Evolutionary conservation across 805 yeast species (phyloP).

Genomic region (Yarrowia sp.): DNA sequence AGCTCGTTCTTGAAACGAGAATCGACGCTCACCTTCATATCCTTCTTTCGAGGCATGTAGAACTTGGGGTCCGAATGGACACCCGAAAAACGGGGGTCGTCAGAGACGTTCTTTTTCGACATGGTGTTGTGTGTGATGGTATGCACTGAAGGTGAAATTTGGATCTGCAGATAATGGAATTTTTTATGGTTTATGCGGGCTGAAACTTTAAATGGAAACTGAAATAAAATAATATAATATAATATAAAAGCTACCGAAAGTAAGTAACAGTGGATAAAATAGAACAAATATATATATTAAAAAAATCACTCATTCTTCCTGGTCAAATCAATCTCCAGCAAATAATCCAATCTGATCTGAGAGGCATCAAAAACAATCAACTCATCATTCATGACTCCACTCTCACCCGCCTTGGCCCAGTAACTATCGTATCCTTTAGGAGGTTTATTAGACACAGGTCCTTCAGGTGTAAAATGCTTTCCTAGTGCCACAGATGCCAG

Average conservation of each 20-base stretch:
- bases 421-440: conserved; percentile 19
- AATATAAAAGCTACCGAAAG: too few relatives aligned
- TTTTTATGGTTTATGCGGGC: not conserved
- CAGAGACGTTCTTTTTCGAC: conserved; percentile 42
- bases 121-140: not conserved
- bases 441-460: not conserved
- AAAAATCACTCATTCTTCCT: not conserved
- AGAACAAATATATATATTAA: too few relatives aligned
- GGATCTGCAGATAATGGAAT: conserved; percentile 4
- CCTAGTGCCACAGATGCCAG: conserved; percentile 20
- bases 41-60: conserved; percentile 65
- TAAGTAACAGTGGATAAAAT: too few relatives aligned
- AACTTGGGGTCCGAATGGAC: conserved; percentile 89
- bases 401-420: conserved; percentile 16
- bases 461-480: not conserved
- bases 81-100: conserved; percentile 73
- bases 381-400: conserved; percentile 25
- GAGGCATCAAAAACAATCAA: conserved; percentile 19
- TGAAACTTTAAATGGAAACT: too few relatives aligned
- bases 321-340: conserved; percentile 10
- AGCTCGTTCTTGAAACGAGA: conserved; percentile 76
- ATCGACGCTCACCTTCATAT: conserved; percentile 75
- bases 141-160: not conserved
- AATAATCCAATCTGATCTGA: not conserved
- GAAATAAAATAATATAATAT: too few relatives aligned